Evolutionary conservation across 768 basidiomycete genomes (phyloP), one percentile per base, ranked within the genome.

Genomic region (Panus rudis): DNA sequence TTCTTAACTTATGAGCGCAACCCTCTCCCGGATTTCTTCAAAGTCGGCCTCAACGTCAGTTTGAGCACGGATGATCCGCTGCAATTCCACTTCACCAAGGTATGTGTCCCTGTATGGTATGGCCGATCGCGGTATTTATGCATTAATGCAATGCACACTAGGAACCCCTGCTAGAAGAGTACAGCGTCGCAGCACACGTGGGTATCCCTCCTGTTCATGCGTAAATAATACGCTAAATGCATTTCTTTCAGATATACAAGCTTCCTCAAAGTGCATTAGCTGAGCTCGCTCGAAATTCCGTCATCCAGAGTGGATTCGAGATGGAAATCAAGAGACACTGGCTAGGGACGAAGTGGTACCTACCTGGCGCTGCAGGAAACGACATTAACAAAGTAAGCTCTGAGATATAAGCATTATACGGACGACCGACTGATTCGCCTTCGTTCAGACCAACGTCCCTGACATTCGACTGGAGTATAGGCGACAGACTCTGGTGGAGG

Each of bases 31-130:
- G 92, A 94, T 55, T 99, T 94, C 66, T 98, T 98, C 76, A 84
- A 90, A 62, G 83, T 84, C 0, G 96, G 96, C 17, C 68, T 99
- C 52, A 98, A 98, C 60, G 91, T 97, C 50, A 92, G 90, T 60
- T 65, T 97, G 63, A 94, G 92, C 51, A 97, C 94, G 1, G 94
- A 97, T 62, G 91, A 92, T 59, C 92, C 90, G 4, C 67, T 93
- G 28, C 94, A 98, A 65, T 96, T 99, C 68, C 94, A 98, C 66
- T 96, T 98, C 65, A 98, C 96, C 23, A 96, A 96, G 73, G 92
- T 84, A 39, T 25, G 73, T 46, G 23, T 4, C 16, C 40, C 22
- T 14, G 27, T 4, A 20, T 33, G n/a, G 16, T 12, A 12, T 23
- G 11, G 13, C 11, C 11, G 28, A 10, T 30, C 28, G 10, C 28